A percentile compares a stretch with the other conserved stretches of the same genome.
phyloP scores from a whole-genome alignment of 345 rosid genomes.

The Gossypium herbaceum region DNA sequence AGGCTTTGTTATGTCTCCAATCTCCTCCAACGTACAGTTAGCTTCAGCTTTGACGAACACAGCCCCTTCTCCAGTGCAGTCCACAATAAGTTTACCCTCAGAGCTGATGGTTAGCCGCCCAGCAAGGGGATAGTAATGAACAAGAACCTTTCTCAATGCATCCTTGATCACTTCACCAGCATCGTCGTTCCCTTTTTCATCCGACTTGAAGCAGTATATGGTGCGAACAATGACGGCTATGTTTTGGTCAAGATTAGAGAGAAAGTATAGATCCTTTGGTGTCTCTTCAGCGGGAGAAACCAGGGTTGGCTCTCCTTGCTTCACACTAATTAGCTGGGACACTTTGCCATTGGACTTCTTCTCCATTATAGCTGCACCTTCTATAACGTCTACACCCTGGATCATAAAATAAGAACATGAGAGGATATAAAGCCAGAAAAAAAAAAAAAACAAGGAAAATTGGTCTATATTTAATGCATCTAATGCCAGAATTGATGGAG shows the following conservation, averaged over 20 bases:
- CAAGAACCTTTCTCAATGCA: slow-evolving; percentile 73
- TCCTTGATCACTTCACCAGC: slow-evolving; percentile 58
- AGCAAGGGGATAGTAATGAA: slow-evolving; percentile 77
- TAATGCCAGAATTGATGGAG: background rate
- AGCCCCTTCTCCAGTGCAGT: slow-evolving; percentile 80
- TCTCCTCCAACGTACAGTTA: slow-evolving; percentile 53
- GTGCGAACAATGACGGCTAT: slow-evolving; percentile 75
- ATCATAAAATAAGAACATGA: background rate
- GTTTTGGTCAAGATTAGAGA: slow-evolving; percentile 89
- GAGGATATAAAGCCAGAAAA: background rate
- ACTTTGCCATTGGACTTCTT: slow-evolving; percentile 41
- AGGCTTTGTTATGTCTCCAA: slow-evolving; percentile 82
- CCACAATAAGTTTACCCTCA: slow-evolving; percentile 72
- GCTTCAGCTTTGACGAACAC: slow-evolving; percentile 85
- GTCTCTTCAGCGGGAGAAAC: slow-evolving; percentile 69
- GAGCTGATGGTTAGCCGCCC: slow-evolving; percentile 74
- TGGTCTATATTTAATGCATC: background rate
- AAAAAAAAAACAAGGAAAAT: background rate
- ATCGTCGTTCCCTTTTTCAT: slow-evolving; percentile 53
- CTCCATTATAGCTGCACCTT: slow-evolving; percentile 42
- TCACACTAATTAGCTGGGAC: slow-evolving; percentile 41
- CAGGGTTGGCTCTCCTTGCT: slow-evolving; percentile 49
- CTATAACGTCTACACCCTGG: slow-evolving; percentile 44
- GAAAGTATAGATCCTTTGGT: slow-evolving; percentile 68
- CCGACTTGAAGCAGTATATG: slow-evolving; percentile 48